Percentiles rank a stretch among this genome's conserved stretches.
These are phyloP conservation scores for Haplosporangium gracile DNA, from an alignment of 192 early-diverging fungal species.

Conservation along the genomic window DNA sequence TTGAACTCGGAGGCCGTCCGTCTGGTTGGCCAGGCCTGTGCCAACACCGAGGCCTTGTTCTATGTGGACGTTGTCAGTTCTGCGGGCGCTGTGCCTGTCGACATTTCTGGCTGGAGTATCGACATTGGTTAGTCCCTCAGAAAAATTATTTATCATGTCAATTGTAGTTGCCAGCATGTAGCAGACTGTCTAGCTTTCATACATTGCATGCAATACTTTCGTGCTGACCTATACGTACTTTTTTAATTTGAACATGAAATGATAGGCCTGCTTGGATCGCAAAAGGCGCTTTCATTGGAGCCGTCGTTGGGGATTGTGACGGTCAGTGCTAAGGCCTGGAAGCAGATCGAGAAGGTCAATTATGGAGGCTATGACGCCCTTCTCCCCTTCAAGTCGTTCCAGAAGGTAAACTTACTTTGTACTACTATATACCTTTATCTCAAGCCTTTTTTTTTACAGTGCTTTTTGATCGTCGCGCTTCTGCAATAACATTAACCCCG, in stretches of 20 bases:
- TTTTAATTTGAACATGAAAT: not conserved
- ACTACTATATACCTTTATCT: not conserved
- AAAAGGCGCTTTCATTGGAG: constrained; percentile 48
- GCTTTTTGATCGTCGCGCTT: not conserved
- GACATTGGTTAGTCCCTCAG: constrained; percentile 28
- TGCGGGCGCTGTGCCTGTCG: constrained; percentile 40
- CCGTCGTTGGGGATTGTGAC: constrained; percentile 41
- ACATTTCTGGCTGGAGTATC: constrained; percentile 48
- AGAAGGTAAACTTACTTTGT: constrained; percentile 12
- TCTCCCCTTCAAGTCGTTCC: constrained; percentile 27
- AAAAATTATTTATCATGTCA: not conserved
- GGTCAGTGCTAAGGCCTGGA: constrained; percentile 49
- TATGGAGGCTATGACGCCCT: constrained; percentile 51
- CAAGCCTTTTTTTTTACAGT: constrained; percentile 5
- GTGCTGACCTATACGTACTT: not conserved
- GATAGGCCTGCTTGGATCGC: constrained; percentile 41
- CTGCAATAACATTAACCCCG: not conserved
- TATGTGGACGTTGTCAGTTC: constrained; percentile 53
- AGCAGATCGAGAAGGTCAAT: constrained; percentile 47
- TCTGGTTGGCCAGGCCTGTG: constrained; percentile 28
- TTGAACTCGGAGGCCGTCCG: constrained; percentile 40
- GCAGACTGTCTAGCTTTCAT: too few species aligned
- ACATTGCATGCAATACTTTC: too few species aligned
- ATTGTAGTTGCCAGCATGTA: not conserved
- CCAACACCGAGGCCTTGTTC: constrained; percentile 32